phyloP scores from a whole-genome alignment of 371 early-diverging fungal genomes.

The Lichtheimia corymbifera region DNA sequence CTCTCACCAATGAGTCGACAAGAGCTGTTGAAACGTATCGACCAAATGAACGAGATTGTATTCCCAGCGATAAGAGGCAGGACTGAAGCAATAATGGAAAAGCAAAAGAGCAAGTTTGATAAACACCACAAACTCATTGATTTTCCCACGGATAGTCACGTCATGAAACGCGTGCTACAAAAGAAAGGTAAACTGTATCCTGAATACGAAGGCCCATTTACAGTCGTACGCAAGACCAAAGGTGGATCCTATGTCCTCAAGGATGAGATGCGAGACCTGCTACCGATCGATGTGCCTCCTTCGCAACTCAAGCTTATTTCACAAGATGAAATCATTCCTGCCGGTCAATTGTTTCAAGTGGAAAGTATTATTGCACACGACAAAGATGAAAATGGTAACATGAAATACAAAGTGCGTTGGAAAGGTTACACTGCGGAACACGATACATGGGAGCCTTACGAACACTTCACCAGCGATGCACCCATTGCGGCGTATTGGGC shows the following conservation, averaged over 20 bases:
- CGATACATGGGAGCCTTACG: too few species aligned
- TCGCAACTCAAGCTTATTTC: too few species aligned
- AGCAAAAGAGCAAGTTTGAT: background rate
- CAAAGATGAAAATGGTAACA: background rate
- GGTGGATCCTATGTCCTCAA: constrained; percentile 15
- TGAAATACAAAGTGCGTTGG: background rate
- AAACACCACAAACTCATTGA: constrained; percentile 6
- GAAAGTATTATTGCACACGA: constrained; percentile 6
- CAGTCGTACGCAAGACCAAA: background rate
- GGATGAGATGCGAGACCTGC: background rate
- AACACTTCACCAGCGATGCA: too few species aligned
- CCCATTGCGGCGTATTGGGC: too few species aligned
- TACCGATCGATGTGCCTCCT: constrained; percentile 2
- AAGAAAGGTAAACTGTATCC: constrained; percentile 6
- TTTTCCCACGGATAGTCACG: constrained; percentile 9
- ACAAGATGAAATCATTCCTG: constrained; percentile 8
- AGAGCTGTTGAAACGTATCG: background rate
- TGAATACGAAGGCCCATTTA: constrained; percentile 11
- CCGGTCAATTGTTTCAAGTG: constrained; percentile 10
- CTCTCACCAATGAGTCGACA: background rate
- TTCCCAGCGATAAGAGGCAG: constrained; percentile 14
- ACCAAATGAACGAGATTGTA: constrained; percentile 12
- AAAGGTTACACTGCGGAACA: too few species aligned
- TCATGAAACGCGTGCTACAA: background rate
- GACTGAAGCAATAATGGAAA: background rate